Conservation (phyloP, 352 stramenopile genomes). For the Phytopythium aichiense region DNA sequence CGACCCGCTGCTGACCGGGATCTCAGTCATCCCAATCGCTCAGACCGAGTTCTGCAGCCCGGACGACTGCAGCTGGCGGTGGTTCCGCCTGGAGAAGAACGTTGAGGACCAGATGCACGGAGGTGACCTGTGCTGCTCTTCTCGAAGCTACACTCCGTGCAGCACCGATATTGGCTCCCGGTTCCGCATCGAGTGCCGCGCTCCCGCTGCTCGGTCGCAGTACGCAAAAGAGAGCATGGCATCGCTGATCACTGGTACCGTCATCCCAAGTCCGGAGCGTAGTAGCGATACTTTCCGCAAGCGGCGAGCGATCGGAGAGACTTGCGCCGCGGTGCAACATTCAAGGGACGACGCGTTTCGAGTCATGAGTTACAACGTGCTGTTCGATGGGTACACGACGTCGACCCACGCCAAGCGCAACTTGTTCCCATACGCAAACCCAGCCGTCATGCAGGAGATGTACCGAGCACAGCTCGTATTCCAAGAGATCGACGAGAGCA, state of each 20-base stretch:
- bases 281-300: conserved; percentile 31
- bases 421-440: conserved; percentile 58
- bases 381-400: conserved; percentile 70
- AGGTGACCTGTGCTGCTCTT: conserved; percentile 13
- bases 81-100: conserved; percentile 30
- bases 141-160: conserved; percentile 38
- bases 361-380: conserved; percentile 82
- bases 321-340: conserved; percentile 12
- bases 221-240: conserved; percentile 35
- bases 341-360: conserved; percentile 34
- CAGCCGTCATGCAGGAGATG: conserved; percentile 42
- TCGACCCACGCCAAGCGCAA: conserved; percentile 47
- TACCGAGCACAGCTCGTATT: conserved; percentile 75
- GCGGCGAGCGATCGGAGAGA: conserved; percentile 19
- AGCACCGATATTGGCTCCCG: conserved; percentile 30
- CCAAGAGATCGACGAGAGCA: conserved; percentile 63
- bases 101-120: neutral
- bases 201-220: conserved; percentile 25
- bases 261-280: conserved; percentile 44
- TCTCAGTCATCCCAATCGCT: conserved; percentile 39
- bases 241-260: conserved; percentile 25
- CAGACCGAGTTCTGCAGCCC: conserved; percentile 59
- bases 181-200: conserved; percentile 56
- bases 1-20: conserved; percentile 40
- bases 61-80: conserved; percentile 61